Base-by-base conservation (phyloP, 768 basidiomycete species). In the Macrolepiota dolichaula region DNA sequence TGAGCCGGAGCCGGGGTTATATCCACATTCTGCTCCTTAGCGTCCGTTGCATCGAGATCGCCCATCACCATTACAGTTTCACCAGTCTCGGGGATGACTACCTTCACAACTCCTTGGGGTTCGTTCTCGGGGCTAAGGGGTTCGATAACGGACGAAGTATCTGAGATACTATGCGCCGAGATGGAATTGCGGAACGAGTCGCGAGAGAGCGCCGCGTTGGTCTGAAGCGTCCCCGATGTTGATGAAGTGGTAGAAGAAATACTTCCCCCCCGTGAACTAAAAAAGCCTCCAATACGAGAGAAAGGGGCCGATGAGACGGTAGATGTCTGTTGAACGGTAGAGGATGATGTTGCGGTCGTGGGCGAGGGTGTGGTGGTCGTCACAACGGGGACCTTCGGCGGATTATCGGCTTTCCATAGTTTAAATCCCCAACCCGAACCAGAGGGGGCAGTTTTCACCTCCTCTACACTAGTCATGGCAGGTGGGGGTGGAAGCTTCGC, bases 221-320 rank as follows among this genome's bases (percentile, higher is more conserved):
- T 68, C 63, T 62, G 61, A n/a, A 61, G 15, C 58, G 57, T 44
- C 29, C 40, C 61, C 36, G 65, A 59, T 37, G 19, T 61, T 51
- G 70, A 64, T 40, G 64, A 65, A 54, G 60, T 52, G 22, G 73
- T 73, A 13, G 85, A 86, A 17, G 85, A 80, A 42, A 81, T 72
- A 66, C 83, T 86, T n/a, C 73, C 73, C 22, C 73, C 73, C 62
- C 86, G 77, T 29, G 85, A 77, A 59, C 81, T 76, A 69, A 92
- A 92, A 71, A 92, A 85, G 9, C 85, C 86, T 3, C 88, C 88
- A 47, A 92, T 67, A 66, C 81, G 80, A 36, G 85, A 72, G n/a
- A 86, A 74, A 0, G 84, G 85, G 17, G 79, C 76, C 15, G 29
- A 32, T 7, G 73, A 69, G 2, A 72, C 64, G 15, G 66, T 67